Conservation (phyloP, 805 yeast genomes). For the Alloascoidea hylecoeti region DNA sequence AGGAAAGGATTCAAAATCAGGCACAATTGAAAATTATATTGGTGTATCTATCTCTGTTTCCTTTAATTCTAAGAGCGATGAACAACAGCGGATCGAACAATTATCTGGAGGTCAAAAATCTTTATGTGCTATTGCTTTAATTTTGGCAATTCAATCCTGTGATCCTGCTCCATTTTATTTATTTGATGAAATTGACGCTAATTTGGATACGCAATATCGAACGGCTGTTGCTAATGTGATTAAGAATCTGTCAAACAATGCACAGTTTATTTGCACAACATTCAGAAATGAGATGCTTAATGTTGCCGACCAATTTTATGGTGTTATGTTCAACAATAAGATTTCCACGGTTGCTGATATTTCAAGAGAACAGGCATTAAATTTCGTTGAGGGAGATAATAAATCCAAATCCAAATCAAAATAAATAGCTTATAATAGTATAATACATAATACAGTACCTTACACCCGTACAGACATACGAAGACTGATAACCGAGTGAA, state of each 20-base stretch:
- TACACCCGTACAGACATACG: no score
- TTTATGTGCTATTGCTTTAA: constrained; percentile 88
- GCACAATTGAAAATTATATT: constrained; percentile 38
- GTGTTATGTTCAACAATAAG: constrained; percentile 73
- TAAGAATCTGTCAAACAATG: constrained; percentile 43
- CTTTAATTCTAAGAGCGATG: constrained; percentile 74
- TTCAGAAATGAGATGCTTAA: constrained; percentile 87
- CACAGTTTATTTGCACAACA: constrained; percentile 94
- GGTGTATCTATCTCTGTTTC: constrained; percentile 86
- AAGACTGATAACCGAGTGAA: no score
- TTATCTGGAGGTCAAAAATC: constrained; percentile 96
- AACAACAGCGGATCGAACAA: constrained; percentile 80
- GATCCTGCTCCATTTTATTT: constrained; percentile 96
- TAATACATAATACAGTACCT: no score
- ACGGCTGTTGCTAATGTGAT: constrained; percentile 74
- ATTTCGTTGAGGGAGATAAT: constrained; percentile 56
- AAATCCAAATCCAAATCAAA: constrained; percentile 19
- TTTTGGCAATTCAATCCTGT: constrained; percentile 84
- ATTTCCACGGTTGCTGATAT: constrained; percentile 70
- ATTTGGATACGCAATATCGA: constrained; percentile 84
- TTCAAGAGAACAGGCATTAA: constrained; percentile 55
- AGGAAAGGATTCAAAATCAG: constrained; percentile 7
- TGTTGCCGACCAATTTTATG: constrained; percentile 76
- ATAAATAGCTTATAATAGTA: no score
- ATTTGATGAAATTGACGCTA: constrained; percentile 95